A percentile compares a stretch with the other conserved stretches of the same genome.
These are phyloP conservation scores for Penstemon newberryi DNA, from an alignment of 257 asterid genomes.

Conservation along the genomic window DNA sequence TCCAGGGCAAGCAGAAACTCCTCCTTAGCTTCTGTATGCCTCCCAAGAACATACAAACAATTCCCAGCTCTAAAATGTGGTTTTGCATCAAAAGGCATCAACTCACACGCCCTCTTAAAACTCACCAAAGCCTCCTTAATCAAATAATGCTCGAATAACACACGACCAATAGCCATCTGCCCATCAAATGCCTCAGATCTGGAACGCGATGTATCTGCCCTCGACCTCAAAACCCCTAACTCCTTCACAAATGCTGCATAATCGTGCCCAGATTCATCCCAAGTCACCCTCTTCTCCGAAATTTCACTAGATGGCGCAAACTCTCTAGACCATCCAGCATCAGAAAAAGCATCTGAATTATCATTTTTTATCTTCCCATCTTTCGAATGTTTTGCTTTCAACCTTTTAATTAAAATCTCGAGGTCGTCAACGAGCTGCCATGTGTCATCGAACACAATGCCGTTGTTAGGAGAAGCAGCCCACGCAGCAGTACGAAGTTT, in stretches of 20 bases:
- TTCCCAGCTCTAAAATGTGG: slow-evolving; percentile 97
- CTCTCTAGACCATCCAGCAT: slow-evolving; percentile 96
- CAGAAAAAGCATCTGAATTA: slow-evolving; percentile 75
- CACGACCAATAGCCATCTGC: slow-evolving; percentile 93
- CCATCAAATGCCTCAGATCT: slow-evolving; percentile 97
- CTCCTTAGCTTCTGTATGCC: slow-evolving; percentile 69
- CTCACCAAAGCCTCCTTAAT: slow-evolving; percentile 88
- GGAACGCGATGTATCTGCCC: slow-evolving; percentile 89
- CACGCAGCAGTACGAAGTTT: slow-evolving; percentile 92
- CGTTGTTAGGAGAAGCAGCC: slow-evolving; percentile 97
- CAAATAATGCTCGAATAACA: slow-evolving; percentile 73
- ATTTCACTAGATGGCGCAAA: slow-evolving; percentile 73
- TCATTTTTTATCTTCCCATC: slow-evolving; percentile 85
- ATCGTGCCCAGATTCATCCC: slow-evolving; percentile 83
- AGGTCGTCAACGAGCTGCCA: slow-evolving; percentile 95
- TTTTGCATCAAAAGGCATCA: slow-evolving; percentile 88
- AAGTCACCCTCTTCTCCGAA: slow-evolving; percentile 65
- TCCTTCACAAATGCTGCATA: slow-evolving; percentile 78
- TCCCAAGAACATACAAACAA: slow-evolving; percentile 76
- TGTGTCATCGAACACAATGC: slow-evolving; percentile 89
- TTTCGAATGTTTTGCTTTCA: slow-evolving; percentile 62
- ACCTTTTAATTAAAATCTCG: slow-evolving; percentile 65
- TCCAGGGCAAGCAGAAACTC: slow-evolving; percentile 88
- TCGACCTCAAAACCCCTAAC: slow-evolving; percentile 78
- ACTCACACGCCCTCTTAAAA: slow-evolving; percentile 91